Evolutionary conservation across 2,329 filamentous ascomycete genomes (phyloP), one percentile per base, ranked within the genome.

Genomic region (Alternaria viburni): DNA sequence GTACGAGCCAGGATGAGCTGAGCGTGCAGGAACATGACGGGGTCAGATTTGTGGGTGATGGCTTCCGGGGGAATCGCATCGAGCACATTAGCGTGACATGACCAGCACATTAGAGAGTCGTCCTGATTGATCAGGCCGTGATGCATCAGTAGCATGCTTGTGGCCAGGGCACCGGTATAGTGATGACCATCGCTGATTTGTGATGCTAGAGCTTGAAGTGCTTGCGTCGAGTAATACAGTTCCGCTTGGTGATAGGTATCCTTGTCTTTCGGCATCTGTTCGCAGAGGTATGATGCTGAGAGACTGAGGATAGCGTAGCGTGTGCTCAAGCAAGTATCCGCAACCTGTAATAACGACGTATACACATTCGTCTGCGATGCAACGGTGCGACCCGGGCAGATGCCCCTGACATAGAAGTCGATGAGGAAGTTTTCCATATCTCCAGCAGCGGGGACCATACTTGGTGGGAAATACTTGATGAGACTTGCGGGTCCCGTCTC

Each of bases 81-180:
- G 59, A 77, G 75, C 30, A 78, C 66, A 32, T 77, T 77, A 47
- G 76, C 74, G 25, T 78, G 76, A 46, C 68, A 70, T 3, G 74
- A 77, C 76, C 76, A 78, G 64, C 76, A 77, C 4, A 77, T 46
- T n/a, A 62, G 66, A 6, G 70, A 69, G 1, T 77, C 73, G 10
- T 74, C 66, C 9, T 67, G 68, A 57, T 75, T 75, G 43, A 78
- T 61, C 12, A 68, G 69, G 43, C 71, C 70, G 23, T 77, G 73
- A 30, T 78, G 76, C 72, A 78, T 74, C 3, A 78, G 65, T 26
- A 78, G 64, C 76, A 78, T 78, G 54, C 75, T 75, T 5, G 76
- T 78, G 4, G 72, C 69, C 17, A 77, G 68, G 10, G 73, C 73
- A 19, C 73, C 75, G n/a, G 74, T 70, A 43, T 71, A 76, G 36